Base-by-base conservation (phyloP, 306 rosid species). In the Fagus crenata region DNA sequence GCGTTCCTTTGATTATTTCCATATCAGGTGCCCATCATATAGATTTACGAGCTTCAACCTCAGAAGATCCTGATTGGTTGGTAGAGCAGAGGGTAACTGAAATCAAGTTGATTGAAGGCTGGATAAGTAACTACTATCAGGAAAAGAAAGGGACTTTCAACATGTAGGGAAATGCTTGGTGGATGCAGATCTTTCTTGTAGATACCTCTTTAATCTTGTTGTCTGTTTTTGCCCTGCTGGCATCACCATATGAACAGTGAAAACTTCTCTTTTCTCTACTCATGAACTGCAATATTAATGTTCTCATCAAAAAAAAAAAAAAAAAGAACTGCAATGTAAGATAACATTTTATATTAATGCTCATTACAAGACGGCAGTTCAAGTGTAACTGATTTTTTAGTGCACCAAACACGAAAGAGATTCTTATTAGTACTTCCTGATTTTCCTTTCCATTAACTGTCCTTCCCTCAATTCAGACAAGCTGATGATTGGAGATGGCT, bases 41-140 rank as follows among this genome's bases (percentile, higher is more conserved):
- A 75, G 98, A 93, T 84, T 86, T 91, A 77, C 98, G 96, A 7
- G 86, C 90, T 75, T 81, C 98, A 2, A 87, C 88, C 0, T 41
- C 74, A n/a, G 80, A 83, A 33, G 98, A 91, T 86, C 98, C 97
- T 65, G 75, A 73, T 80, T 93, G 98, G 98, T 84, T 93, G 81
- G 72, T 80, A 15, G 88, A 93, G 77, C 96, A 81, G 85, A 88
- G 98, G 78, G 85, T 49, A 59, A 83, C 86, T 67, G 96, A 91
- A 84, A 77, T 87, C 76, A 86, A 82, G 82, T 74, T 93, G 71
- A 87, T 93, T 69, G 28, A 87, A 84, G 89, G 93, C 31, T 91
- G 95, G 98, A 84, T 93, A 69, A 71, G 73, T 71, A 75, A 79
- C 46, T 86, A 88, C 89, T 3, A 89, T 68, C 49, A 46, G 78